Conservation (phyloP, 2,329 filamentous ascomycete species). For the Botrytis porri region DNA sequence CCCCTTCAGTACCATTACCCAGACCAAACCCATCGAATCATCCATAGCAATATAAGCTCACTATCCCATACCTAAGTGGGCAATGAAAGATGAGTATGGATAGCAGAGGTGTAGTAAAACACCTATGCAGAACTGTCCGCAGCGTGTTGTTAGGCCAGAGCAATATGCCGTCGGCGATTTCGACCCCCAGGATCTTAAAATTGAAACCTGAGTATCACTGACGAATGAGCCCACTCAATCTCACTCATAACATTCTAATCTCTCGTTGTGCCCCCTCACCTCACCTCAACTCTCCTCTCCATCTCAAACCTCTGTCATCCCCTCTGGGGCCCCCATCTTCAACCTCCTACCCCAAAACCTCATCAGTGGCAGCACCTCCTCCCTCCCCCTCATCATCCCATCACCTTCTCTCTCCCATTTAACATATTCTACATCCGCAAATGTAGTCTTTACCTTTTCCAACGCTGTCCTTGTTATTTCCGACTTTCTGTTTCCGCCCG, state of each 20-base stretch:
- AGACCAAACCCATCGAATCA: background rate
- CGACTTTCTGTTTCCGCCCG: conserved; percentile 51
- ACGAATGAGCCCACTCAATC: background rate
- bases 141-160: background rate
- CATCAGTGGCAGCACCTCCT: conserved; percentile 91
- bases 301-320: conserved; percentile 47
- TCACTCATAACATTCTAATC: background rate
- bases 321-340: conserved; percentile 50
- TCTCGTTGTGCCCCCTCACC: background rate
- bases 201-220: background rate
- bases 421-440: conserved; percentile 63
- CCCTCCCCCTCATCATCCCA: conserved; percentile 75
- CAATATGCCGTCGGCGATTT: background rate
- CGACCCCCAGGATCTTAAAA: background rate
- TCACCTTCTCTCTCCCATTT: conserved; percentile 70
- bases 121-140: background rate
- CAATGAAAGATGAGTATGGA: background rate
- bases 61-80: background rate
- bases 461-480: conserved; percentile 62
- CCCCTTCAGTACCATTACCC: background rate
- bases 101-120: background rate
- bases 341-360: conserved; percentile 71
- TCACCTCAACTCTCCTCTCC: background rate
- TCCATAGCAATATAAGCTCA: background rate
- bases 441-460: conserved; percentile 62